Conservation (phyloP, 441 rosid genomes). For the Arabidopsis lyrata region DNA sequence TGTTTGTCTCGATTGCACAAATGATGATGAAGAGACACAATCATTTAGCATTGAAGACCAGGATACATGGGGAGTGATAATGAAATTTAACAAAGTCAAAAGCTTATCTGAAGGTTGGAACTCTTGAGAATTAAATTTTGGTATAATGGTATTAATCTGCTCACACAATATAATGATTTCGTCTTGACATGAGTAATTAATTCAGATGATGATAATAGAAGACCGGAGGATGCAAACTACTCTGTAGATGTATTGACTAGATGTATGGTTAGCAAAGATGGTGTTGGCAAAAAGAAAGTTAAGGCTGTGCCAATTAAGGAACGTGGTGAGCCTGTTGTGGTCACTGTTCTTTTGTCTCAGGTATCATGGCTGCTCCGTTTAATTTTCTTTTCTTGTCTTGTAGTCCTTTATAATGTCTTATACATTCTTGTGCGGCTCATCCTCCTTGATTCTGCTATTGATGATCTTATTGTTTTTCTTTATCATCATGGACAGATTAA, state of each 20-base stretch:
- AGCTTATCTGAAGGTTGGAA: constrained; percentile 71
- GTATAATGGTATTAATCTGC: constrained; percentile 7
- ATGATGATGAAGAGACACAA: constrained; percentile 58
- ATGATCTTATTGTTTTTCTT: constrained; percentile 36
- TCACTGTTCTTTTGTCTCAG: constrained; percentile 84
- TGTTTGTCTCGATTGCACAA: constrained; percentile 64
- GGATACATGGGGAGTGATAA: constrained; percentile 85
- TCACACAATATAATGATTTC: constrained; percentile 15
- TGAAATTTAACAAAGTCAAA: constrained; percentile 80
- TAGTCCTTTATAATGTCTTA: constrained; percentile 3
- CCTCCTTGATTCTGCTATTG: constrained; percentile 8
- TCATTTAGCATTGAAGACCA: constrained; percentile 75
- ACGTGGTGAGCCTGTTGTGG: constrained; percentile 83
- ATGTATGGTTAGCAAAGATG: constrained; percentile 74
- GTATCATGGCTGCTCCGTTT: constrained; percentile 40
- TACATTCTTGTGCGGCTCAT: constrained; percentile 8
- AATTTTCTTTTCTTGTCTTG: constrained; percentile 7
- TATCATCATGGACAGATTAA: constrained; percentile 63
- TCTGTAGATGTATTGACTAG: constrained; percentile 85
- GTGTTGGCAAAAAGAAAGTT: constrained; percentile 65
- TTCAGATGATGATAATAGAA: constrained; percentile 75
- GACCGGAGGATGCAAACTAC: constrained; percentile 85
- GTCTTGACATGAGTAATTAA: constrained; percentile 37
- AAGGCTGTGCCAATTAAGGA: constrained; percentile 72
- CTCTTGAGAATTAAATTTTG: constrained; percentile 19